Evolutionary conservation across 331 rosid species (phyloP).

Genomic region (Malus hybrid): DNA sequence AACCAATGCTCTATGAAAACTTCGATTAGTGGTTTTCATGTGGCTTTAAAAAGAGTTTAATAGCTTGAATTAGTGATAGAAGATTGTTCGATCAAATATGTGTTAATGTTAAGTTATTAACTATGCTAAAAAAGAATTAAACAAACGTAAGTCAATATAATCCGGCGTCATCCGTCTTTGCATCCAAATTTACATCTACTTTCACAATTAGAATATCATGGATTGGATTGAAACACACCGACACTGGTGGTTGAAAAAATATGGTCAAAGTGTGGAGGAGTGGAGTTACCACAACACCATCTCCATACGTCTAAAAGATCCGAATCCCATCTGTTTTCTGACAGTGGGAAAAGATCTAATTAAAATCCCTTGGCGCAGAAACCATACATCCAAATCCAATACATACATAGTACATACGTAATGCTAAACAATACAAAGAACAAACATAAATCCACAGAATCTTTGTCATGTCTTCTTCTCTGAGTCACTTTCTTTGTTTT

Average conservation of each 20-base stretch:
- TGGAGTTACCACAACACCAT: background rate
- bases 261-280: background rate
- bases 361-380: background rate
- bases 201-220: too few relatives aligned
- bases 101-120: background rate
- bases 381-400: background rate
- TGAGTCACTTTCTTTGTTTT: too few relatives aligned
- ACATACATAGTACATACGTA: background rate
- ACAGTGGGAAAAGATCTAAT: too few relatives aligned
- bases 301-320: background rate
- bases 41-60: too few relatives aligned
- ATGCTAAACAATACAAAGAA: too few relatives aligned
- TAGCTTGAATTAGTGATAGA: background rate
- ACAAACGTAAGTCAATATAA: too few relatives aligned
- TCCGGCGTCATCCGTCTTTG: too few relatives aligned
- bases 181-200: too few relatives aligned
- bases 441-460: too few relatives aligned
- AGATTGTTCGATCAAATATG: too few relatives aligned
- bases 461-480: background rate
- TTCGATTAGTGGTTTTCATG: background rate
- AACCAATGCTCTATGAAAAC: too few relatives aligned
- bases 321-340: background rate
- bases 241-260: background rate
- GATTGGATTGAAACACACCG: too few relatives aligned
- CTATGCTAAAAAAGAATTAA: background rate